Evolutionary conservation across 352 stramenopile genomes (phyloP).

Genomic region (Phytophthora citrophthora): DNA sequence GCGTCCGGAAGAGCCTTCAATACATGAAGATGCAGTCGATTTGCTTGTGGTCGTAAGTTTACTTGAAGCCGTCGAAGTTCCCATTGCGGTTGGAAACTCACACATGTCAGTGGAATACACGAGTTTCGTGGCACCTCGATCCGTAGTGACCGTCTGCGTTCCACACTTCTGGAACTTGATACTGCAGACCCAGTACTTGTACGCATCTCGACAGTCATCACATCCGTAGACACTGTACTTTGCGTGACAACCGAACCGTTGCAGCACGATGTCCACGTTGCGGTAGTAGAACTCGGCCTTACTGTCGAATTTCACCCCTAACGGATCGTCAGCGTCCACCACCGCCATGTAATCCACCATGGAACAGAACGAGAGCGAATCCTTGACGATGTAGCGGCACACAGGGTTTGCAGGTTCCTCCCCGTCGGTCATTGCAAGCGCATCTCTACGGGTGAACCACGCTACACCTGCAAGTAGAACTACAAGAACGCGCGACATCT

Average conservation of each 20-base stretch:
- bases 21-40: slow-evolving; percentile 25
- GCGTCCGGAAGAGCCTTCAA: slow-evolving; percentile 52
- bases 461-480: neutral
- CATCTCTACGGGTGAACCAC: slow-evolving; percentile 1
- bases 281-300: slow-evolving; percentile 81
- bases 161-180: slow-evolving; percentile 86
- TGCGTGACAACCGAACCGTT: slow-evolving; percentile 81
- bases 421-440: slow-evolving; percentile 22
- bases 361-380: slow-evolving; percentile 80
- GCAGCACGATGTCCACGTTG: slow-evolving; percentile 81
- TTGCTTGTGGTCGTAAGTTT: slow-evolving; percentile 7
- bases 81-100: slow-evolving; percentile 23
- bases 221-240: slow-evolving; percentile 86
- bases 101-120: slow-evolving; percentile 36
- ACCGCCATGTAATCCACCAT: slow-evolving; percentile 87
- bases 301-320: slow-evolving; percentile 56
- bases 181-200: slow-evolving; percentile 90
- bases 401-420: slow-evolving; percentile 58
- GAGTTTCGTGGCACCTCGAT: slow-evolving; percentile 17
- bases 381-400: slow-evolving; percentile 58
- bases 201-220: slow-evolving; percentile 85
- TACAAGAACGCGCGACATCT: neutral
- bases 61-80: slow-evolving; percentile 9
- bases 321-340: slow-evolving; percentile 58
- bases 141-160: slow-evolving; percentile 24